Percentiles rank a stretch among this genome's conserved stretches.
phyloP scores from a whole-genome alignment of 2,329 filamentous ascomycete species.

The Cladorrhinum sp. region DNA sequence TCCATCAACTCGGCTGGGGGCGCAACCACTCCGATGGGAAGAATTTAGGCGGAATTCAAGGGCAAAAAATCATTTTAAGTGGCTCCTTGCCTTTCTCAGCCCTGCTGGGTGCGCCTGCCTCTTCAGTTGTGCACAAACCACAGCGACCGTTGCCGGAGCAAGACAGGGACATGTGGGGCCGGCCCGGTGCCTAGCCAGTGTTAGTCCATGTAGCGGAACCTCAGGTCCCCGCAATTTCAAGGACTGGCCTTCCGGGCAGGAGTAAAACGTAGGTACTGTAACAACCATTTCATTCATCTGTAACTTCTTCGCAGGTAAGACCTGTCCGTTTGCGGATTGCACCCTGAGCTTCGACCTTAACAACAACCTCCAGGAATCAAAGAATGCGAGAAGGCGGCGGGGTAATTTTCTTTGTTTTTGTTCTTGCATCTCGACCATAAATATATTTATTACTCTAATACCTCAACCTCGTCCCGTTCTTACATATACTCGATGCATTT shows the following conservation, averaged over 20 bases:
- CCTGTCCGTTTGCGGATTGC: not conserved
- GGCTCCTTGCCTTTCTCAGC: not conserved
- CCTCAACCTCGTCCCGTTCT: not conserved
- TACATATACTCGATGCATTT: not conserved
- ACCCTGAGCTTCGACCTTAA: not conserved
- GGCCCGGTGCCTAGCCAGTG: not conserved
- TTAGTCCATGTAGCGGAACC: too few species aligned
- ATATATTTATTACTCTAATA: not conserved
- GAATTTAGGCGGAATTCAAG: slow-evolving; percentile 20
- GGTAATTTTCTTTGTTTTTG: not conserved
- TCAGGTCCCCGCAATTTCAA: not conserved
- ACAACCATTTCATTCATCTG: not conserved
- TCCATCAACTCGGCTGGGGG: not conserved
- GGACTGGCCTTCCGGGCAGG: not conserved
- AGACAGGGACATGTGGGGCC: not conserved
- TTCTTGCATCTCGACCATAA: not conserved
- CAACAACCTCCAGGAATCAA: not conserved
- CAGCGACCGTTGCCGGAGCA: not conserved
- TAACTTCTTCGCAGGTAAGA: not conserved
- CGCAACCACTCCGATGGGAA: not conserved
- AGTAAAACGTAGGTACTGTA: not conserved
- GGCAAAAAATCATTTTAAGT: slow-evolving; percentile 15
- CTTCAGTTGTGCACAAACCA: not conserved
- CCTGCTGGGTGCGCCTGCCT: not conserved
- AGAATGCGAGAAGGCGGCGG: not conserved